These are phyloP conservation scores for Lachnellula cervina DNA, from an alignment of 2,329 filamentous ascomycete genomes.

Conservation along the genomic window DNA sequence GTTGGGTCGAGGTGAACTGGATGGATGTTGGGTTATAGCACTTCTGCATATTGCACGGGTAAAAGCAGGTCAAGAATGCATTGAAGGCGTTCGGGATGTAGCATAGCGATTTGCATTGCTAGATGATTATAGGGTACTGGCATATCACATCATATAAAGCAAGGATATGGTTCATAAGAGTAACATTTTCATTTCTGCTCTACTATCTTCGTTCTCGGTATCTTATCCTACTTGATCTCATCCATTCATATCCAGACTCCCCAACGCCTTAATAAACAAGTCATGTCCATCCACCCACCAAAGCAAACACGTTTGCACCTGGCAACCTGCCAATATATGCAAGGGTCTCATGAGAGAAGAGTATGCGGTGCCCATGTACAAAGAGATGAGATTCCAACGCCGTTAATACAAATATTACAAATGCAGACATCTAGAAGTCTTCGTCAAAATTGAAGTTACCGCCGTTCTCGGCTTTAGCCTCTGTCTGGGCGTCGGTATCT, in stretches of 20 bases:
- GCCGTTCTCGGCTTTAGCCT: slow-evolving; percentile 53
- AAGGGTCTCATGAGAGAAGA: slow-evolving; percentile 14
- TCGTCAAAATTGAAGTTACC: slow-evolving; percentile 93
- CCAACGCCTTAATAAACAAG: slow-evolving; percentile 23
- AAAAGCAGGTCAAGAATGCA: slow-evolving; percentile 1
- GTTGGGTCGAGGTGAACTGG: background rate
- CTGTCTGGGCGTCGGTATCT: slow-evolving; percentile 39
- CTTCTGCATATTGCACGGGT: background rate
- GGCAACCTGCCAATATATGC: slow-evolving; percentile 30
- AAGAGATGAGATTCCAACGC: slow-evolving; percentile 17
- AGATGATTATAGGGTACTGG: background rate
- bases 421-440: slow-evolving; percentile 69
- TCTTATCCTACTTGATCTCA: slow-evolving; percentile 5
- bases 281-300: slow-evolving; percentile 14
- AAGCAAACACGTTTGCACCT: slow-evolving; percentile 21
- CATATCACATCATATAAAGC: background rate
- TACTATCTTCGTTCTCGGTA: slow-evolving; percentile 13
- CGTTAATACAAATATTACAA: slow-evolving; percentile 10
- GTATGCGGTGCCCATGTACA: slow-evolving; percentile 20
- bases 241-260: slow-evolving; percentile 19
- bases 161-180: background rate
- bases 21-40: background rate
- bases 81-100: slow-evolving; percentile 7
- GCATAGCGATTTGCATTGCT: slow-evolving; percentile 8
- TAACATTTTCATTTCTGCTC: slow-evolving; percentile 16